Evolutionary conservation across 139 green algal species (phyloP).

Genomic region (Picochlorum sp.): DNA sequence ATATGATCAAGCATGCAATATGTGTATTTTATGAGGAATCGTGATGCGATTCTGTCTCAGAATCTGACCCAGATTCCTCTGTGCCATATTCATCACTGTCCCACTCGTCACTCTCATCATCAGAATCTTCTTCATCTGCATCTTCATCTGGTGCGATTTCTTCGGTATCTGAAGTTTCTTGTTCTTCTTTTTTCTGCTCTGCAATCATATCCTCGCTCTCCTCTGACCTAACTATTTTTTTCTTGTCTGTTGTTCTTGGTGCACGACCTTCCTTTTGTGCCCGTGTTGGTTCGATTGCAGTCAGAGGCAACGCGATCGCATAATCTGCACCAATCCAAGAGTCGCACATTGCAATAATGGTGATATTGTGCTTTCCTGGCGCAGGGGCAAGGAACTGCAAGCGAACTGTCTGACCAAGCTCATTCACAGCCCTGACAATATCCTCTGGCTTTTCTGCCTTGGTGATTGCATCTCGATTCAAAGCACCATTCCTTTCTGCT

Average conservation of each 20-base stretch:
- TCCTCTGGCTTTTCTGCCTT: not conserved
- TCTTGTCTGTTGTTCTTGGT: not conserved
- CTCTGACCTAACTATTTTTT: conserved; percentile 17
- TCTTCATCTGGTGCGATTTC: not conserved
- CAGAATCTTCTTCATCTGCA: conserved; percentile 18
- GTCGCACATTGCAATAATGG: conserved; percentile 65
- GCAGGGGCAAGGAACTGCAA: conserved; percentile 51
- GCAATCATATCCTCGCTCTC: conserved; percentile 16
- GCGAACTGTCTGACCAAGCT: conserved; percentile 54
- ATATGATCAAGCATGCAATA: too few relatives aligned
- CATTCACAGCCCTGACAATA: not conserved
- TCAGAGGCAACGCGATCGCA: conserved; percentile 44
- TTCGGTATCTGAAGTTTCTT: conserved; percentile 13
- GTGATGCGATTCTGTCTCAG: conserved; percentile 7
- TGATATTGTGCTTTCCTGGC: conserved; percentile 60
- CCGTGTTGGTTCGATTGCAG: conserved; percentile 21
- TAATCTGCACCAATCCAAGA: conserved; percentile 76
- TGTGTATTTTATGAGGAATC: conserved; percentile 1
- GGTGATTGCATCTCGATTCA: conserved; percentile 6
- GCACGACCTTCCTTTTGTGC: conserved; percentile 37
- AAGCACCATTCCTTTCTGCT: conserved; percentile 51
- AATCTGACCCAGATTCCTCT: conserved; percentile 26
- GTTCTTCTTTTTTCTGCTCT: conserved; percentile 11
- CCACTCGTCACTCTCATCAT: conserved; percentile 27
- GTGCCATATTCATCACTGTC: conserved; percentile 40